Percentiles rank a stretch among this genome's conserved stretches.
phyloP scores from a whole-genome alignment of 805 yeast species.

The Cyberlindnera americana region DNA sequence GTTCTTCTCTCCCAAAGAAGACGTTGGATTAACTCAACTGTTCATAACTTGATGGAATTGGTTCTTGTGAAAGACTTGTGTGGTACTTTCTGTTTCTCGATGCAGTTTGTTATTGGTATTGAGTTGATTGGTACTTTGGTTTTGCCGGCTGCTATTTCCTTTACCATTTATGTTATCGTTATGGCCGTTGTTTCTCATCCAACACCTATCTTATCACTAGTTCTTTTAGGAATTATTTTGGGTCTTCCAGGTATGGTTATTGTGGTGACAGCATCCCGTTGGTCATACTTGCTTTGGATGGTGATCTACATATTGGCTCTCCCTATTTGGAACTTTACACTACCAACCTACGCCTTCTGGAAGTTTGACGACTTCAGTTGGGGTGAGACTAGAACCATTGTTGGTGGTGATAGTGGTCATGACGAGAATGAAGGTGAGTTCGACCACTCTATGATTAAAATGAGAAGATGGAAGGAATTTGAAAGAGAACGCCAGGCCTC shows the following conservation, averaged over 20 bases:
- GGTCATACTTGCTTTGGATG: slow-evolving; percentile 76
- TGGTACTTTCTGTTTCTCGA: slow-evolving; percentile 91
- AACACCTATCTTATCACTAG: slow-evolving; percentile 72
- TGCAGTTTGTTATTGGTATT: slow-evolving; percentile 85
- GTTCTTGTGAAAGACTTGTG: slow-evolving; percentile 81
- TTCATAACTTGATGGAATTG: slow-evolving; percentile 86
- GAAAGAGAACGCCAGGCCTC: slow-evolving; percentile 53
- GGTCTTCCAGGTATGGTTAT: slow-evolving; percentile 85
- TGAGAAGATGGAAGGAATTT: slow-evolving; percentile 94
- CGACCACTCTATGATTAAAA: slow-evolving; percentile 84
- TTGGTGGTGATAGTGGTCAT: slow-evolving; percentile 66
- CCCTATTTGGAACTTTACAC: slow-evolving; percentile 91
- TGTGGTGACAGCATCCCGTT: slow-evolving; percentile 73
- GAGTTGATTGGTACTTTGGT: slow-evolving; percentile 86
- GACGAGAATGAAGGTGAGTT: slow-evolving; percentile 75
- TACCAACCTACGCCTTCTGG: slow-evolving; percentile 89
- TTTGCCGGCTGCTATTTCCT: slow-evolving; percentile 81
- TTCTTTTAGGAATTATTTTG: slow-evolving; percentile 70
- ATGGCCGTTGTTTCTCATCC: slow-evolving; percentile 68
- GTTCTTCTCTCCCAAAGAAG: slow-evolving; percentile 89
- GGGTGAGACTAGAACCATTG: slow-evolving; percentile 91
- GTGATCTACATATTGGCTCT: slow-evolving; percentile 70
- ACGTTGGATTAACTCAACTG: slow-evolving; percentile 95
- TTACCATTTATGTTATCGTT: slow-evolving; percentile 76
- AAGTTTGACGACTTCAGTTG: slow-evolving; percentile 94